Base-by-base conservation (phyloP, 2,329 filamentous ascomycete species). In the Apiospora aurea region DNA sequence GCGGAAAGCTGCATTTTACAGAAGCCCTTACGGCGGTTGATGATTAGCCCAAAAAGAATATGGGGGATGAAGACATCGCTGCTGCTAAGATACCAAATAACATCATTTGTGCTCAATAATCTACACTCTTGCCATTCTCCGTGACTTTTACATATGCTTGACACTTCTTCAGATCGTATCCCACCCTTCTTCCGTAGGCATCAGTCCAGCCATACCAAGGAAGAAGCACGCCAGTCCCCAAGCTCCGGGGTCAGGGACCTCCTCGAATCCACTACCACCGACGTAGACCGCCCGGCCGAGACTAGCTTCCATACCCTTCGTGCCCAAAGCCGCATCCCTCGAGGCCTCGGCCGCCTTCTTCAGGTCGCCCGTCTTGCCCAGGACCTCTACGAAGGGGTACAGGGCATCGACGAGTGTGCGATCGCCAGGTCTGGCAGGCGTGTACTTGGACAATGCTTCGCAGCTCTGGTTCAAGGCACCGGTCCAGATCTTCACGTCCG, bases 281-380 rank as follows among this genome's bases (percentile, higher is more conserved):
- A 97, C 90, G 80, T 97, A 97, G 14, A 96, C 94, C 1, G 92
- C 90, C 72, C 94, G 86, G 10, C 96, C 96, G 53, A 99, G 85
- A 77, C 92, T 96, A 57, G 96, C 94, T 81, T 93, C 90, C 95
- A 99, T 98, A 34, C 92, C 93, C 85, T 95, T 97, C 26, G 96
- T 98, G 43, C 89, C 89, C 75, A 96, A 92, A 4, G 95, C 93
- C 0, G 93, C 96, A 67, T 90, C 86, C 74, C 89, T 88, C 0
- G 95, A 92, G 1, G 94, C 94, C 77, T 90, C 86, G 0, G 94
- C 94, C 10, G 96, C 95, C 79, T 90, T 86, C 75, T 89, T 87
- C 26, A 96, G 81, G 79, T 93, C 89, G 18, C 89, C 89, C 0
- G 90, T 91, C 78, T 88, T 82, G 8, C 83, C 86, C 2, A 98